Evolutionary conservation across 2,329 filamentous ascomycete species (phyloP), one percentile per base, ranked within the genome.

Genomic region (Talaromyces sp.): DNA sequence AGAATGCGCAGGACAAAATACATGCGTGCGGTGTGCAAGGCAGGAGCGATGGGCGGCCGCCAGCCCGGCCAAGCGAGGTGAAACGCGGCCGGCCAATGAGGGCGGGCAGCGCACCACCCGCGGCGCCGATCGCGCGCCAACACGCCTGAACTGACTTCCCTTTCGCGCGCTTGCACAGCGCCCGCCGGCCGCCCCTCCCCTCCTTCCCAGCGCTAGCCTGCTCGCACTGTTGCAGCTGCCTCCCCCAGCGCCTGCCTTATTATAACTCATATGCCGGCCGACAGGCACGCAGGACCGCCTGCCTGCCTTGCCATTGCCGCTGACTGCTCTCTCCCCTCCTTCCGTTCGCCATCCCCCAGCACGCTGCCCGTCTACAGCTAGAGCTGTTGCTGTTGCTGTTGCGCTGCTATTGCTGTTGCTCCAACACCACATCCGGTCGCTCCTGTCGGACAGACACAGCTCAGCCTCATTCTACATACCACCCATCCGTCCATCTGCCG

Each of bases 81-180:
- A 43, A 55, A 43, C 29, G 21, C 35, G n/a, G 53, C 35, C 17
- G 53, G 53, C 53, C 29, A 55, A 55, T 55, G 24, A 54, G 56
- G 58, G 10, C 53, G 29, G 27, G 26, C 24, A 53, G 29, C 29
- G 52, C 43, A 31, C 26, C 58, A 55, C 65, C 68, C 69, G 67
- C 68, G 66, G 69, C 70, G 73, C 69, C 68, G 72, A 74, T 75
- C 72, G 71, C 72, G 72, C 72, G 72, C 69, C 70, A 74, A 74
- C 67, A 67, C 51, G 53, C 8, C 55, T 54, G 50, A 19, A 19
- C 59, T 52, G 55, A 50, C 52, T 29, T 56, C 49, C 59, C 51
- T 64, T 50, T 58, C 46, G 60, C 62, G 62, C 62, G 62, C 62
- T 64, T 64, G 62, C 62, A 52, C 55, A 50, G 13, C 50, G 49